phyloP scores from a whole-genome alignment of 768 basidiomycete species.

The Suillus subaureus region DNA sequence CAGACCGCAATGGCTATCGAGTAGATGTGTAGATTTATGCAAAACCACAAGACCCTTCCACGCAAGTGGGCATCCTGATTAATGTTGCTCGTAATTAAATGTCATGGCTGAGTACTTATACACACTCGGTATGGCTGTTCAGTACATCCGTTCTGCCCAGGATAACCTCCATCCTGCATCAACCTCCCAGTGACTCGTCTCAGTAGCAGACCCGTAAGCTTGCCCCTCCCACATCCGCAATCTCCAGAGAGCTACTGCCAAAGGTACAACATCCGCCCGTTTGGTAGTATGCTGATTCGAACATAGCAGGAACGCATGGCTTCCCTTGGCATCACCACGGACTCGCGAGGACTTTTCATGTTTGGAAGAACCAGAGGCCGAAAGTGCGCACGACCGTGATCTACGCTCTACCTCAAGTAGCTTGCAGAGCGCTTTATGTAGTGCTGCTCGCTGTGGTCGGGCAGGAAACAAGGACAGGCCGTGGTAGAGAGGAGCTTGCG shows the following conservation, averaged over 20 bases:
- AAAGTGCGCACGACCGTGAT: conserved; percentile 20
- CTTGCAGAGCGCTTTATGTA: conserved; percentile 50
- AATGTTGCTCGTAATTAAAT: neutral
- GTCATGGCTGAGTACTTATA: neutral
- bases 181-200: conserved; percentile 43
- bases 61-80: neutral
- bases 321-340: conserved; percentile 46
- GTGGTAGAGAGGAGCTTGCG: conserved; percentile 67
- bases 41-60: neutral
- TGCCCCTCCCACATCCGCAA: conserved; percentile 74
- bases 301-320: conserved; percentile 70
- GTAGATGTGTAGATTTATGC: conserved; percentile 14
- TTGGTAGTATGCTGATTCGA: conserved; percentile 51
- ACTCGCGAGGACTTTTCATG: conserved; percentile 5
- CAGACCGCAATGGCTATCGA: conserved; percentile 51
- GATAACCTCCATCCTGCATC: conserved; percentile 28
- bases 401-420: conserved; percentile 51
- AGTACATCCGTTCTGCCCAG: conserved; percentile 13
- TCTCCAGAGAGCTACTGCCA: conserved; percentile 79
- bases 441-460: conserved; percentile 57
- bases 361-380: neutral
- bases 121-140: neutral
- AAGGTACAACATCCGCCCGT: conserved; percentile 61
- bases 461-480: conserved; percentile 65
- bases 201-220: conserved; percentile 16